Evolutionary conservation across 2,329 filamentous ascomycete genomes (phyloP), one percentile per base, ranked within the genome.

Genomic region (Sphaerostilbella broomeana): DNA sequence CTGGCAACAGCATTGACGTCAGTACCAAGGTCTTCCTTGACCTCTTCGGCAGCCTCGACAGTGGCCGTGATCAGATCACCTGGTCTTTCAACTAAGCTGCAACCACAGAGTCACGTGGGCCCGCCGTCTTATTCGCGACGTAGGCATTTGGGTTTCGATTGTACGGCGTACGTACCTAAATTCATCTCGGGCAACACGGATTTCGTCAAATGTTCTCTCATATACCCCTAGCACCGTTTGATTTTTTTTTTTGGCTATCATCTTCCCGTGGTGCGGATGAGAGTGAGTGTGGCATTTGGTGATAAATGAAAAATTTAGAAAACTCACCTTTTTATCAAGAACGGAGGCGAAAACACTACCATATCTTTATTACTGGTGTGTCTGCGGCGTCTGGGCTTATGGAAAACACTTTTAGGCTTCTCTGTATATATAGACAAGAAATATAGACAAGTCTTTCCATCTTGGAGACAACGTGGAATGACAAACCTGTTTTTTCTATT

Each of bases 1-100:
- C 36, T 34, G 37, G 51, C 22, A 47, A 58, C 27, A 65, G 70
- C 51, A 73, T 87, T 34, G 83, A 87, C 53, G 68, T 82, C 49
- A 76, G 72, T 48, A 61, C 68, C 45, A 67, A 70, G 50, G 62
- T 73, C 45, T 83, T 79, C 61, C 47, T 52, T n/a, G 63, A 69
- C 15, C 64, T 84, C 38, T 71, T 64, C 35, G 68, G 62, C 40
- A 54, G 60, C 18, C 58, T 71, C n/a, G 61, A 49, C 16, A 52
- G 58, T 22, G 74, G 74, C 19, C 67, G 70, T 39, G 50, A 50
- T 21, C 34, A 50, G 4, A 59, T 67, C 35, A 51, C 54, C 20
- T 77, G 73, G 72, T 68, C 52, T 40, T 73, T 74, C 57, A 65
- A 56, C 51, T 63, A 61, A 55, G 43, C 35, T 15, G 16, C 17